A percentile compares a stretch with the other conserved stretches of the same genome.
Evolutionary conservation across 352 stramenopile species (phyloP).

Genomic region (Saprolegnia diclina): DNA sequence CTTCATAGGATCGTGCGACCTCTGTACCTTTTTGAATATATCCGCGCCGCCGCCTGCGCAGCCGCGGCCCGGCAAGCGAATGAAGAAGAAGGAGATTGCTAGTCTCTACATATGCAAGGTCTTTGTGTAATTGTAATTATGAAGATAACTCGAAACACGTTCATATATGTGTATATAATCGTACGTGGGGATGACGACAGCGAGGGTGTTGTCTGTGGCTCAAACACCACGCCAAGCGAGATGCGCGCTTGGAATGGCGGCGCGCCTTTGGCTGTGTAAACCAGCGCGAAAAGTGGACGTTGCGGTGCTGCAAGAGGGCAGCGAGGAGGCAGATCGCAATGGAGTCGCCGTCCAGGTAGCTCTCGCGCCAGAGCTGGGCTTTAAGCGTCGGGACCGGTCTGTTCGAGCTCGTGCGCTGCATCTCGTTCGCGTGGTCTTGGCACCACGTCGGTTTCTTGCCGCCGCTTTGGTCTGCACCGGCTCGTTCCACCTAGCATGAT

Average conservation of each 20-base stretch:
- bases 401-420: constrained; percentile 84
- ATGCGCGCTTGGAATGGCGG: neutral
- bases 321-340: constrained; percentile 71
- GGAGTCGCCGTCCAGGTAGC: constrained; percentile 73
- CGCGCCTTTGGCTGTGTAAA: constrained; percentile 38
- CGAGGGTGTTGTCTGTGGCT: constrained; percentile 4
- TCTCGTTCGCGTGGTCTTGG: constrained; percentile 61
- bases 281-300: constrained; percentile 65
- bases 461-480: constrained; percentile 73
- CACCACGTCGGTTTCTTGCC: constrained; percentile 71
- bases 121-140: constrained; percentile 75
- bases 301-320: constrained; percentile 68
- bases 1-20: constrained; percentile 30
- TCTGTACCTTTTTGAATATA: constrained; percentile 28
- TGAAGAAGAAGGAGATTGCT: constrained; percentile 80
- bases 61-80: constrained; percentile 70
- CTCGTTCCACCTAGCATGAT: constrained; percentile 70
- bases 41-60: constrained; percentile 75
- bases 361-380: constrained; percentile 81
- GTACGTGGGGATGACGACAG: constrained; percentile 45
- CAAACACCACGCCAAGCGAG: constrained; percentile 16
- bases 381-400: constrained; percentile 77
- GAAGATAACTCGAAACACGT: constrained; percentile 78
- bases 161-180: constrained; percentile 84
- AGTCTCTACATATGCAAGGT: constrained; percentile 70